Evolutionary conservation across 1,284 basidiomycete species (phyloP).

Genomic region (Termitomyces sp.): DNA sequence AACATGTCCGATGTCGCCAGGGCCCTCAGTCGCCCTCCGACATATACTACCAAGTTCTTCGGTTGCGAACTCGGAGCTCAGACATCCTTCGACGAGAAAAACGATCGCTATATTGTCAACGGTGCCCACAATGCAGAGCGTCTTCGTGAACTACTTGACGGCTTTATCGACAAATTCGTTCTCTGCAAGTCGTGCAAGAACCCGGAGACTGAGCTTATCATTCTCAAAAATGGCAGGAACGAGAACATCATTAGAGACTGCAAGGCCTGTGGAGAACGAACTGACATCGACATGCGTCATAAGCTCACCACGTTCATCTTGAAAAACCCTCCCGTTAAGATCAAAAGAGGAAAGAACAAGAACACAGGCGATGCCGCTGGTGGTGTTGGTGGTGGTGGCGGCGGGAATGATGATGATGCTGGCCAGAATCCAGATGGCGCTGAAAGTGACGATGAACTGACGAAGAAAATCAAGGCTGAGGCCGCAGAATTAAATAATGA

Average conservation of each 20-base stretch:
- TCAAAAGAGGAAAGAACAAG: constrained; percentile 77
- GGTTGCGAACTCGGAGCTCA: constrained; percentile 98
- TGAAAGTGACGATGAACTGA: constrained; percentile 78
- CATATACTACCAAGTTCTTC: constrained; percentile 99
- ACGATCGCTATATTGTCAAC: constrained; percentile 98
- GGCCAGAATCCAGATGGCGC: constrained; percentile 36
- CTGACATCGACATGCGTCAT: constrained; percentile 93
- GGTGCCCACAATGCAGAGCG: constrained; percentile 92
- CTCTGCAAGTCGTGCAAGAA: constrained; percentile 99
- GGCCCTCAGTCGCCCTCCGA: constrained; percentile 90
- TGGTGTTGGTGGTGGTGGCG: constrained; percentile 45
- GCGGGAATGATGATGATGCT: constrained; percentile 33
- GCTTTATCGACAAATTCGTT: constrained; percentile 98
- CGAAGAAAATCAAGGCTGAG: constrained; percentile 80
- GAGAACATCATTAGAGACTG: constrained; percentile 95
- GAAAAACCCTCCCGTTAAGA: constrained; percentile 92
- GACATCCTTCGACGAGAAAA: constrained; percentile 94
- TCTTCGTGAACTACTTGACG: constrained; percentile 93
- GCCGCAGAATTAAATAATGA: constrained; percentile 73
- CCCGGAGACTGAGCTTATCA: constrained; percentile 95
- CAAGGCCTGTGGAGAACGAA: constrained; percentile 96
- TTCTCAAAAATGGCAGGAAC: constrained; percentile 67
- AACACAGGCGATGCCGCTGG: constrained; percentile 45
- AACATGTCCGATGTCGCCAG: constrained; percentile 99
- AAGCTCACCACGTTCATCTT: constrained; percentile 95